A percentile compares a stretch with the other conserved stretches of the same genome.
Conservation (phyloP, 2,329 filamentous ascomycete species). For the Beauveria caledonica region DNA sequence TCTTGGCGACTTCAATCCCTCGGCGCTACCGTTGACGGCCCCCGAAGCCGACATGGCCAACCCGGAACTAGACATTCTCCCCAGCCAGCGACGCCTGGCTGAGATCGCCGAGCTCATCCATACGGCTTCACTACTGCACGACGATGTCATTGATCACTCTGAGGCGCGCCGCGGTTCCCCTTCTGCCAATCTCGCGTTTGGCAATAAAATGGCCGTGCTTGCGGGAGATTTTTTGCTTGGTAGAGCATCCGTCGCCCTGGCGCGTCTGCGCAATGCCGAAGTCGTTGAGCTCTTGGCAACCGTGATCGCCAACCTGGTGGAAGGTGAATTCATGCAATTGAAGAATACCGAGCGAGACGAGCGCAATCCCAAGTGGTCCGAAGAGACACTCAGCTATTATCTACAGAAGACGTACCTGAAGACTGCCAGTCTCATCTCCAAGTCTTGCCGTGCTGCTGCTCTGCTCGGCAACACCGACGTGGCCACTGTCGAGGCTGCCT, state of each 20-base stretch:
- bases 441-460: slow-evolving; percentile 85
- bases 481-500: slow-evolving; percentile 82
- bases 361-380: slow-evolving; percentile 72
- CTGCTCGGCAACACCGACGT: slow-evolving; percentile 70
- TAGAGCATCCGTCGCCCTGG: slow-evolving; percentile 85
- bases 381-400: slow-evolving; percentile 87
- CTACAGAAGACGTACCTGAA: slow-evolving; percentile 98
- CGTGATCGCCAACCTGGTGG: slow-evolving; percentile 93
- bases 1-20: slow-evolving; percentile 77
- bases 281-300: slow-evolving; percentile 91
- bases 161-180: slow-evolving; percentile 73
- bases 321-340: slow-evolving; percentile 99
- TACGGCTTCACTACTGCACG: slow-evolving; percentile 90
- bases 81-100: slow-evolving; percentile 84
- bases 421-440: slow-evolving; percentile 90
- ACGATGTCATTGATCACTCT: slow-evolving; percentile 96
- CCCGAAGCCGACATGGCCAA: slow-evolving; percentile 29
- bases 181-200: slow-evolving; percentile 89
- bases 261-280: slow-evolving; percentile 82
- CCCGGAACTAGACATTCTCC: slow-evolving; percentile 62
- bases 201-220: slow-evolving; percentile 98
- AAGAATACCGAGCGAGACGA: slow-evolving; percentile 93
- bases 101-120: slow-evolving; percentile 98
- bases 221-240: slow-evolving; percentile 95
- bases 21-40: slow-evolving; percentile 36